Evolutionary conservation across 192 early-diverging fungal genomes (phyloP), one percentile per base, ranked within the genome.

Genomic region (Linnemannia schmuckeri): DNA sequence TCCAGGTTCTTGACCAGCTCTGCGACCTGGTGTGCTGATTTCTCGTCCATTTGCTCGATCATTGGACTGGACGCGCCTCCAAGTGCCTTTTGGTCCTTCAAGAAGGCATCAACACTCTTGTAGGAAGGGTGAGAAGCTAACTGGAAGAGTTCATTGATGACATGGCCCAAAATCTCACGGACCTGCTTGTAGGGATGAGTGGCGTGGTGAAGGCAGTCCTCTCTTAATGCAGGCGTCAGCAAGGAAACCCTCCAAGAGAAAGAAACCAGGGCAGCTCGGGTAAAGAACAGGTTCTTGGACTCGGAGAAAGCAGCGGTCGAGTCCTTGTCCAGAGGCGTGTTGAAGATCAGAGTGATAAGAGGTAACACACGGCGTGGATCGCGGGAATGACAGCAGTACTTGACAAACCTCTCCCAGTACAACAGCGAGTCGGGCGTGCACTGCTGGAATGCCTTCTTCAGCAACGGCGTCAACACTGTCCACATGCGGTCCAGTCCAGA

Each of bases 171-270:
- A 22, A 91, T 88, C 74, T 97, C 95, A 6, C 98, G 92, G 35
- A 98, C 96, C 86, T 97, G 97, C 78, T 98, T 94, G 89, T 98
- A 99, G 17, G 97, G 97, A 86, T 97, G 94, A 20, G 89, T 88
- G 75, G 97, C 81, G n/a, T 87, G 75, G 15, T 68, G 63, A 47
- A 87, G 44, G 49, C 76, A 77, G 17, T 87, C 80, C 44, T 91
- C 90, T 18, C 89, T 81, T 8, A 98, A 70, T 49, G 93, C 91
- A 3, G 80, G 78, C 13, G 89, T 81, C 40, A 96, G 54, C 44
- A 92, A 30, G 27, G 76, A 76, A 2, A 95, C 79, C 10, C 95
- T 90, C 97, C 97, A 98, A 40, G 93, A 92, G 76, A 95, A 93
- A 1, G 86, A 84, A 30, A 90, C 82, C 4, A 98, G 70, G 68